These are phyloP conservation scores for Kuraishia ogatae DNA, from an alignment of 805 yeast species.

Conservation along the genomic window DNA sequence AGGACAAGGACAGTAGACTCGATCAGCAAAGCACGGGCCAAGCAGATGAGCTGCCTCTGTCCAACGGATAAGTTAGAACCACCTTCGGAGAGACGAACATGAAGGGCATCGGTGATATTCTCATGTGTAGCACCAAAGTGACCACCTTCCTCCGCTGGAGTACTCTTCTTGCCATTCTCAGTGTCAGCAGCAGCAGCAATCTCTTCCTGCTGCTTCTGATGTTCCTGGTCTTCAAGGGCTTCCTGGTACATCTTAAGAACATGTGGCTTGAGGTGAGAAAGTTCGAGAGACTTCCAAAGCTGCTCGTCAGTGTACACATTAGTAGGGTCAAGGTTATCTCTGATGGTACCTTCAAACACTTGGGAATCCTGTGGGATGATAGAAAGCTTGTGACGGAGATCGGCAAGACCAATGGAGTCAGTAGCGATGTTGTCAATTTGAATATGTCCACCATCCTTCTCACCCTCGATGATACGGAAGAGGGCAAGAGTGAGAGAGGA, in stretches of 20 bases:
- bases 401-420: conserved; percentile 61
- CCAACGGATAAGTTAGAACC: conserved; percentile 77
- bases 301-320: conserved; percentile 59
- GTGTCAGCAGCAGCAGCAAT: neutral
- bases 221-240: conserved; percentile 8
- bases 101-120: conserved; percentile 15
- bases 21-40: conserved; percentile 68
- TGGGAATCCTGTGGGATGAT: conserved; percentile 95
- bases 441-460: conserved; percentile 50
- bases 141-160: neutral
- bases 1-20: conserved; percentile 56
- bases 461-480: conserved; percentile 75
- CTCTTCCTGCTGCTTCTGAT: conserved; percentile 5
- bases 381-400: conserved; percentile 66
- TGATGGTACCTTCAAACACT: conserved; percentile 76
- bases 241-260: conserved; percentile 43
- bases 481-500: conserved; percentile 78
- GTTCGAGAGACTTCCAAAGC: conserved; percentile 73
- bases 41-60: conserved; percentile 79
- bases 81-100: conserved; percentile 21
- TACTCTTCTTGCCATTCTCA: neutral
- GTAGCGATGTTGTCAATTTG: conserved; percentile 65
- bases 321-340: conserved; percentile 85
- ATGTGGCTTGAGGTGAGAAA: conserved; percentile 70
- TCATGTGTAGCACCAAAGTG: neutral